phyloP scores from a whole-genome alignment of 202 grass and related monocot species.

The Brachypodium distachyon region DNA sequence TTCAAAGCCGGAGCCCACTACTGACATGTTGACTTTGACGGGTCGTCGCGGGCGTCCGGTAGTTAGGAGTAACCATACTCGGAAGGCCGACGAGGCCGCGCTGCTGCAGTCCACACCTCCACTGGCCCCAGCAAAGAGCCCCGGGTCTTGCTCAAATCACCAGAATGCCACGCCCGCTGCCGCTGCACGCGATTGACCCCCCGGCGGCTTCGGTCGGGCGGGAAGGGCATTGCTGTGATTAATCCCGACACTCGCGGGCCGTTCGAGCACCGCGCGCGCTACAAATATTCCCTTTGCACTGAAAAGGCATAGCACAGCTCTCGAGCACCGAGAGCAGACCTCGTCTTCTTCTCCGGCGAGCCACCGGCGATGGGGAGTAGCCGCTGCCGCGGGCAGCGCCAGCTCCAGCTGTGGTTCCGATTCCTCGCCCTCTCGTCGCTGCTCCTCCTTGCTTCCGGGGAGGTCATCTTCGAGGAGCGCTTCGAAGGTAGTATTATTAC shows the following conservation, averaged over 20 bases:
- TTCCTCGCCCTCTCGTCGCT: conserved; percentile 42
- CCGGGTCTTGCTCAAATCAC: background rate
- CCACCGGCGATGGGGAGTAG: conserved; percentile 19
- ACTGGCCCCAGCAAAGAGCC: background rate
- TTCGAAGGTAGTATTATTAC: conserved; percentile 66
- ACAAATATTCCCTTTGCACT: conserved; percentile 33
- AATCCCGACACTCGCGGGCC: background rate
- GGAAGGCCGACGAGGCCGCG: background rate
- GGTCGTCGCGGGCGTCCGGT: background rate
- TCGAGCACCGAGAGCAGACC: background rate
- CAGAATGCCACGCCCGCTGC: background rate
- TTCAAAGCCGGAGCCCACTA: background rate
- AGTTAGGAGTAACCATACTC: background rate
- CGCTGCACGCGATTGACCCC: background rate
- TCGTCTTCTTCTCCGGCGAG: background rate
- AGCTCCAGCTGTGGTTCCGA: background rate
- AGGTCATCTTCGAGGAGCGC: conserved; percentile 93
- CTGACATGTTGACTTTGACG: conserved; percentile 11
- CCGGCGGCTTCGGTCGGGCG: too few relatives aligned
- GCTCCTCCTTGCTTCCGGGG: conserved; percentile 45
- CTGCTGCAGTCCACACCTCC: background rate
- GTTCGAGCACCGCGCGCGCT: background rate
- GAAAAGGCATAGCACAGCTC: background rate
- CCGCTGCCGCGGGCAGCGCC: background rate
- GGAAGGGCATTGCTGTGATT: conserved; percentile 19